Evolutionary conservation across 257 asterid species (phyloP), one percentile per base, ranked within the genome.

Genomic region (Nicotiana attenuata): DNA sequence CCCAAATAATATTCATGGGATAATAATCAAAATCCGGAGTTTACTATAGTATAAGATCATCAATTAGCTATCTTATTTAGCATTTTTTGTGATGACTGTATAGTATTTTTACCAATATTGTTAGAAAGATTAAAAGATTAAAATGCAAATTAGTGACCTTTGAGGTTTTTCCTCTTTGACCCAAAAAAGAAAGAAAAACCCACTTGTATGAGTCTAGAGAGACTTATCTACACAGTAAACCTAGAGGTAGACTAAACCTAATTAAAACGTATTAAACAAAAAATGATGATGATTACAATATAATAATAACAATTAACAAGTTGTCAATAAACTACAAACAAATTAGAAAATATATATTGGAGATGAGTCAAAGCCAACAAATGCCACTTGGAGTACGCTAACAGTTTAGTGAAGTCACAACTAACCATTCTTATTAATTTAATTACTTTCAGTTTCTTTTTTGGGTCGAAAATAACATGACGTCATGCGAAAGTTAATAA

Each of bases 341-440:
- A 33, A 6, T 67, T 19, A 33, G 29, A 33, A 66, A 5, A 38
- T n/a, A 11, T 41, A 1, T 41, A 22, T 22, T 45, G 59, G 13
- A 45, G 78, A 41, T 45, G 78, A 71, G 60, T 45, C 78, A 45
- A 45, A 71, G 78, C 78, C 59, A 71, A 45, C 78, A 71, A 71
- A 71, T 45, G 35, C 78, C 78, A 45, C 78, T 69, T 41, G 57
- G 57, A 20, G 57, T 38, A 10, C 2, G 11, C 77, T 13, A n/a
- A 41, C 29, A n/a, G 4, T 3, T 69, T 69, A 68, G 3, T 41
- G 33, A 67, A 69, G 29, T n/a, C 33, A 11, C 47, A 69, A 53
- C 35, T 45, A 71, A 20, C 35, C 78, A 45, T 71, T 7, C 78
- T 45, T 45, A 71, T 10, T 71, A n/a, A 45, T 41, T 41, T 41